Evolutionary conservation across 2,329 filamentous ascomycete genomes (phyloP).

Genomic region (Emergomyces africanus): DNA sequence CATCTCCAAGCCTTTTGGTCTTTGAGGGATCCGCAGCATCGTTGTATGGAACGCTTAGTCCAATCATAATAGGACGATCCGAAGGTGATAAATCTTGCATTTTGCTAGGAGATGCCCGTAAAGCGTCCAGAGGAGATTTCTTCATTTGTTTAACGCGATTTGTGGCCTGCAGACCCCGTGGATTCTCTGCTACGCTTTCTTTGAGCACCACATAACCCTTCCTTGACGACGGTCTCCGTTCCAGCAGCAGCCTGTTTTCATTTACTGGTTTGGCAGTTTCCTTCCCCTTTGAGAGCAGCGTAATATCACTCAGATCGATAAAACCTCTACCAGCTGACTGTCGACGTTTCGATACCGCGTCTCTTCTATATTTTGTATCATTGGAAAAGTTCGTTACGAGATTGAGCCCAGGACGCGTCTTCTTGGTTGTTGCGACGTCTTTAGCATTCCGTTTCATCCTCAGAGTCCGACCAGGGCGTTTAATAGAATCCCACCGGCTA

Average conservation of each 20-base stretch:
- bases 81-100: slow-evolving; percentile 31
- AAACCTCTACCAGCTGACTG: slow-evolving; percentile 10
- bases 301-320: slow-evolving; percentile 27
- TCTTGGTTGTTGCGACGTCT: slow-evolving; percentile 15
- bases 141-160: slow-evolving; percentile 3
- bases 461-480: neutral
- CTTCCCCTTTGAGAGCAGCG: slow-evolving; percentile 20
- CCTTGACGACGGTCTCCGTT: slow-evolving; percentile 9
- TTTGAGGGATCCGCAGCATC: slow-evolving; percentile 3
- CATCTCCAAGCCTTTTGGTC: slow-evolving; percentile 13
- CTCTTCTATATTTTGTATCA: slow-evolving; percentile 8
- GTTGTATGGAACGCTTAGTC: slow-evolving; percentile 28
- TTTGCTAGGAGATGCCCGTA: slow-evolving; percentile 14
- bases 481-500: neutral
- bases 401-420: slow-evolving; percentile 27
- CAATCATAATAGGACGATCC: slow-evolving; percentile 35
- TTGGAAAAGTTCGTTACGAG: slow-evolving; percentile 30
- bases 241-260: slow-evolving; percentile 14
- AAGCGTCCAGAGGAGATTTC: slow-evolving; percentile 1
- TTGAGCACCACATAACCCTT: slow-evolving; percentile 14
- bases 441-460: slow-evolving; percentile 8
- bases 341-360: slow-evolving; percentile 1
- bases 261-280: slow-evolving; percentile 13
- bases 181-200: slow-evolving; percentile 7
- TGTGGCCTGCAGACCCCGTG: slow-evolving; percentile 5